phyloP scores from a whole-genome alignment of 495 filamentous ascomycete genomes.

The Astrocystis sublimbata region DNA sequence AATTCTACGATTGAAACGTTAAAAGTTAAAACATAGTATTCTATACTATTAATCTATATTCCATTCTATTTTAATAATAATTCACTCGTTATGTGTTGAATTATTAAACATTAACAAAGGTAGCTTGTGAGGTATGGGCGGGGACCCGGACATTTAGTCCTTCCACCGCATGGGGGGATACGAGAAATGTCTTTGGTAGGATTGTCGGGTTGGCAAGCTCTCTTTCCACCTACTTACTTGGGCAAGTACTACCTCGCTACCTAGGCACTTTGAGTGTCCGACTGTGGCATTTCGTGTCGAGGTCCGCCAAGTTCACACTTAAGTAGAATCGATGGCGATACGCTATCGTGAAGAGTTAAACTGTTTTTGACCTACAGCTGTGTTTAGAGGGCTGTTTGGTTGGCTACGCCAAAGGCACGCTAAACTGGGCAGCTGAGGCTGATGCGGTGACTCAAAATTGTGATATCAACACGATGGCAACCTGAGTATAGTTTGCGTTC shows the following conservation, averaged over 20 bases:
- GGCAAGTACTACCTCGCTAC: too few species aligned
- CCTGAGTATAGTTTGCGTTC: neutral
- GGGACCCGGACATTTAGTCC: too few species aligned
- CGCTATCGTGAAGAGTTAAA: neutral
- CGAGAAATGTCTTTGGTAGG: conserved; percentile 1
- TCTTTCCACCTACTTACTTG: neutral
- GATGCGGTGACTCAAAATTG: neutral
- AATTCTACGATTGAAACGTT: too few species aligned
- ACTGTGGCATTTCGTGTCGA: neutral
- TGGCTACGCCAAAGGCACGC: neutral
- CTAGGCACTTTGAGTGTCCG: too few species aligned
- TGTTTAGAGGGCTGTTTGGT: neutral
- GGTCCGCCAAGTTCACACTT: neutral
- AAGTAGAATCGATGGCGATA: neutral
- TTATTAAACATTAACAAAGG: too few species aligned
- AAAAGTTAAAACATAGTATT: too few species aligned
- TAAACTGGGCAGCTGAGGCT: conserved; percentile 10
- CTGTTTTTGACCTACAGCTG: too few species aligned
- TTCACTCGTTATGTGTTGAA: too few species aligned
- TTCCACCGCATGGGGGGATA: conserved; percentile 5
- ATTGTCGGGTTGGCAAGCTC: neutral
- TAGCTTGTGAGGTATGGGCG: too few species aligned
- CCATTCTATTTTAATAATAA: too few species aligned
- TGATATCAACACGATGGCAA: neutral
- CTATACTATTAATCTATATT: too few species aligned